These are phyloP conservation scores for Cenococcum geophilum DNA, from an alignment of 495 filamentous ascomycete genomes.

Conservation along the genomic window DNA sequence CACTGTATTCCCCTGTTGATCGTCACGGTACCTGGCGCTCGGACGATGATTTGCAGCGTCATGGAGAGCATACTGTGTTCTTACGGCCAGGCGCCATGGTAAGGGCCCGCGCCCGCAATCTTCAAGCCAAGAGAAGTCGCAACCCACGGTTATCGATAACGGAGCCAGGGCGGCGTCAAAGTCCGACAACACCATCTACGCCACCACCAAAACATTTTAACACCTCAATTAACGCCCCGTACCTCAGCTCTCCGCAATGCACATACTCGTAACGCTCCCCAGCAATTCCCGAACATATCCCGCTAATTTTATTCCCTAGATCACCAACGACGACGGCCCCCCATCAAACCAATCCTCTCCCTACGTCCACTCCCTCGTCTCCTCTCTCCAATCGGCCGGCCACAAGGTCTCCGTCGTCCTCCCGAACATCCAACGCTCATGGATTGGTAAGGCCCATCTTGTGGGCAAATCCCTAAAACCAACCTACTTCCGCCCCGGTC, in stretches of 20 bases:
- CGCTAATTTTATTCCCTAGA: constrained; percentile 39
- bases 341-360: constrained; percentile 86
- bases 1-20: not conserved
- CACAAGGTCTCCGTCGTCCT: constrained; percentile 85
- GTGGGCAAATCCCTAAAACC: constrained; percentile 79
- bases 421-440: constrained; percentile 85
- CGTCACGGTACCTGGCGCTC: not conserved
- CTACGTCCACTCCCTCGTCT: constrained; percentile 82
- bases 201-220: not conserved
- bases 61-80: not conserved
- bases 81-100: not conserved
- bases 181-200: not conserved
- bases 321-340: constrained; percentile 93
- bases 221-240: not conserved
- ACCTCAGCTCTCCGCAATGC: constrained; percentile 17
- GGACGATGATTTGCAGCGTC: not conserved
- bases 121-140: too few relatives aligned
- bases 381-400: constrained; percentile 66
- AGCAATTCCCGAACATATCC: not conserved
- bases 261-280: constrained; percentile 27
- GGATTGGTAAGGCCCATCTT: constrained; percentile 97
- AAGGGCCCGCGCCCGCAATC: not conserved
- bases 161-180: not conserved
- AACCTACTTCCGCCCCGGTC: constrained; percentile 70
- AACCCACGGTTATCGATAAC: not conserved